These are phyloP conservation scores for Rhododendron vialii DNA, from an alignment of 148 eudicot species.

Conservation along the genomic window DNA sequence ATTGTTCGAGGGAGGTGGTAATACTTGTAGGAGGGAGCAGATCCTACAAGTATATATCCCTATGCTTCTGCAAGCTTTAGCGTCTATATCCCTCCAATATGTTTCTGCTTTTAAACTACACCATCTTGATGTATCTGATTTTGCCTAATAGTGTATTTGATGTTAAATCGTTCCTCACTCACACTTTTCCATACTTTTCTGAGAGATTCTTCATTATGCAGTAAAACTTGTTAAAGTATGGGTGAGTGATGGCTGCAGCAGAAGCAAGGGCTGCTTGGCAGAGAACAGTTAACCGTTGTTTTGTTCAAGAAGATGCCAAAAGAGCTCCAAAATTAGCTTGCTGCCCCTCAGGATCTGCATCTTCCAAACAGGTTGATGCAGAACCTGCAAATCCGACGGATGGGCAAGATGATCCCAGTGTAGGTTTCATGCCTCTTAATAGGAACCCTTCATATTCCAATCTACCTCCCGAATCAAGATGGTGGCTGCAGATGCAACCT, in stretches of 20 bases:
- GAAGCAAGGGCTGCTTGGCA: constrained; percentile 98
- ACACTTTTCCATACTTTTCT: constrained; percentile 2
- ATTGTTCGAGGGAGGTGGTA: background rate
- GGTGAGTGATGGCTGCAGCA: constrained; percentile 78
- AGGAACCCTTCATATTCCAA: constrained; percentile 43
- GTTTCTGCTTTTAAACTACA: background rate
- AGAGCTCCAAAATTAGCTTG: constrained; percentile 94
- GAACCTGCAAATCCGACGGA: constrained; percentile 40
- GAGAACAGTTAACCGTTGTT: constrained; percentile 82
- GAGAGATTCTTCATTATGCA: constrained; percentile 18
- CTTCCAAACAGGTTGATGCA: constrained; percentile 43
- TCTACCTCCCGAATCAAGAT: constrained; percentile 67
- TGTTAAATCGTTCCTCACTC: background rate
- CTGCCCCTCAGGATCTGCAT: constrained; percentile 51
- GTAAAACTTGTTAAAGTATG: constrained; percentile 30
- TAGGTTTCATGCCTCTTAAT: constrained; percentile 53
- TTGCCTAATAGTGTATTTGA: background rate
- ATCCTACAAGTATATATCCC: background rate
- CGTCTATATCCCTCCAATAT: background rate
- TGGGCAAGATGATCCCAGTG: constrained; percentile 30
- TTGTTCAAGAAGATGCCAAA: constrained; percentile 95
- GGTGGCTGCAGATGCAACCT: constrained; percentile 82
- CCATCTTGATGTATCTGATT: background rate
- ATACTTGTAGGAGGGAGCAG: background rate
- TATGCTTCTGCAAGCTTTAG: background rate